Percentiles rank a stretch among this genome's conserved stretches.
Evolutionary conservation across 768 basidiomycete species (phyloP).

Genomic region (Mycena alexandri): DNA sequence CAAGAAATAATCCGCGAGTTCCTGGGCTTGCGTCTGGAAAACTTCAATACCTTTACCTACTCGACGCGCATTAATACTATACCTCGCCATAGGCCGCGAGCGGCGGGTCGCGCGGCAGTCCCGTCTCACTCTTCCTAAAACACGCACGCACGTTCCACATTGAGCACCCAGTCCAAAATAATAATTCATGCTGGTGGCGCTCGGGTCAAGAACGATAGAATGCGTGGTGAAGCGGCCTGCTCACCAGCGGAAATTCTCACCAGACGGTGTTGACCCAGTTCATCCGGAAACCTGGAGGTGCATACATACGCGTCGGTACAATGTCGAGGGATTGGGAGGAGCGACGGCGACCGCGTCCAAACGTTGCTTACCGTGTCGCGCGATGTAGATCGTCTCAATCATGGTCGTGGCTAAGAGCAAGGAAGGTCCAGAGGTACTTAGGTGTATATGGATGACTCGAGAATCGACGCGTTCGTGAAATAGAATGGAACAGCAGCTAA

Average conservation of each 20-base stretch:
- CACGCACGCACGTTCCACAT: too few relatives aligned
- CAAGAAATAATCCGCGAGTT: slow-evolving; percentile 74
- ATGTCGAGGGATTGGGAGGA: too few relatives aligned
- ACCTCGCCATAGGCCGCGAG: slow-evolving; percentile 81
- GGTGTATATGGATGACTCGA: too few relatives aligned
- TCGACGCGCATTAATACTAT: slow-evolving; percentile 22
- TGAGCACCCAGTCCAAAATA: too few relatives aligned
- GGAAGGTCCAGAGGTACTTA: too few relatives aligned
- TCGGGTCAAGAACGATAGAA: background rate
- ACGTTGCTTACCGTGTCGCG: slow-evolving; percentile 67
- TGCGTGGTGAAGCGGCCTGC: background rate
- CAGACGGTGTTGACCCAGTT: slow-evolving; percentile 80
- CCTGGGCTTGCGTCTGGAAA: slow-evolving; percentile 75
- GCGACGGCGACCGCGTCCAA: background rate
- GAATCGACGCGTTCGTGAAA: too few relatives aligned
- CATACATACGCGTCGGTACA: background rate
- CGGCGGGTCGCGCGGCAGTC: slow-evolving; percentile 79
- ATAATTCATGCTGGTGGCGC: too few relatives aligned
- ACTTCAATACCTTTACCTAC: background rate
- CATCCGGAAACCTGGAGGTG: slow-evolving; percentile 81
- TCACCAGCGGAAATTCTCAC: slow-evolving; percentile 52
- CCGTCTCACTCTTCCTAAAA: slow-evolving; percentile 71
- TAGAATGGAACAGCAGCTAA: too few relatives aligned
- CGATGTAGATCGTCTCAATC: slow-evolving; percentile 76
- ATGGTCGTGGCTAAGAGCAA: slow-evolving; percentile 44